phyloP scores from a whole-genome alignment of 345 rosid species.

The Linum trigynum region DNA sequence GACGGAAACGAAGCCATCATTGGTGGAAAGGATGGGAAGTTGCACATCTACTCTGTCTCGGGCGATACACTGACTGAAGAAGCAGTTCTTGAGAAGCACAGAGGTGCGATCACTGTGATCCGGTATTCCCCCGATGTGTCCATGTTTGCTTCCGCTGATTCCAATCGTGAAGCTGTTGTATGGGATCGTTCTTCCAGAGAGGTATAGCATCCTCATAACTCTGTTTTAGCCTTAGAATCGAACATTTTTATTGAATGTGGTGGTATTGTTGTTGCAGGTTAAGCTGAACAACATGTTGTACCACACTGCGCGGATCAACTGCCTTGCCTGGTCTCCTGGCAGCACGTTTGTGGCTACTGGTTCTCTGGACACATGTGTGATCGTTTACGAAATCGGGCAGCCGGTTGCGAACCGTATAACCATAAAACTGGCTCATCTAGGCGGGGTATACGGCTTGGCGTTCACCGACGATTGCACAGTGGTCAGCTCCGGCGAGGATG shows the following conservation, averaged over 20 bases:
- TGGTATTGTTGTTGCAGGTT: slow-evolving; percentile 31
- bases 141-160: slow-evolving; percentile 89
- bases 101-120: slow-evolving; percentile 76
- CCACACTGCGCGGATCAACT: slow-evolving; percentile 78
- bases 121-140: slow-evolving; percentile 80
- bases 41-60: slow-evolving; percentile 50
- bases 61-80: slow-evolving; percentile 73
- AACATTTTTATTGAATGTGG: too few relatives aligned
- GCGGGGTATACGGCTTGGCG: slow-evolving; percentile 79
- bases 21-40: slow-evolving; percentile 76
- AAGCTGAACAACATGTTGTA: slow-evolving; percentile 78
- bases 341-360: slow-evolving; percentile 69
- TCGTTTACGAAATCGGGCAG: slow-evolving; percentile 64
- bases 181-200: slow-evolving; percentile 78
- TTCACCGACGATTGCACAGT: slow-evolving; percentile 50
- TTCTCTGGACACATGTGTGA: slow-evolving; percentile 71
- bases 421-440: slow-evolving; percentile 73
- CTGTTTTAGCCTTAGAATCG: too few relatives aligned
- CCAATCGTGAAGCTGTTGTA: slow-evolving; percentile 77
- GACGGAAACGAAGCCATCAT: slow-evolving; percentile 85
- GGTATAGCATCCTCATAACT: slow-evolving; percentile 27
- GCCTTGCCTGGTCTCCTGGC: slow-evolving; percentile 86
- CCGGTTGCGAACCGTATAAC: slow-evolving; percentile 62
- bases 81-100: slow-evolving; percentile 76
- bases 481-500: slow-evolving; percentile 92